Evolutionary conservation across 768 basidiomycete genomes (phyloP).

Genomic region (Cantharellus anzutake): DNA sequence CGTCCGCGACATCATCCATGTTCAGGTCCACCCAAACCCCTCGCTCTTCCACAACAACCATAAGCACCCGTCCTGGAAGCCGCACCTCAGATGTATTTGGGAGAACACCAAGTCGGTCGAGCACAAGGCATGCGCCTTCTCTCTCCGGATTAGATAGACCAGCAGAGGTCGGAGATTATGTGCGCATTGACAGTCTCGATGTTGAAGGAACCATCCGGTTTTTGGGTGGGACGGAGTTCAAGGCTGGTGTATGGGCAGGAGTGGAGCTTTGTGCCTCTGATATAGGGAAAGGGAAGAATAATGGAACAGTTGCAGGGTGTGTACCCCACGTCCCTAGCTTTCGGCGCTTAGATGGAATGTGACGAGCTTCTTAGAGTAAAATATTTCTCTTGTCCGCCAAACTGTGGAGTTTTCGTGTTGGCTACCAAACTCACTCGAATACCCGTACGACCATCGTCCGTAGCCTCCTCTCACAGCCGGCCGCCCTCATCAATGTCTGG

Average conservation of each 20-base stretch:
- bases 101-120: conserved; percentile 22
- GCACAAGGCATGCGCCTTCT: not conserved
- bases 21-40: conserved; percentile 1
- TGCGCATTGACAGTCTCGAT: conserved; percentile 73
- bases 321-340: conserved; percentile 17
- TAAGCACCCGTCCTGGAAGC: conserved; percentile 31
- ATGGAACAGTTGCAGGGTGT: conserved; percentile 78
- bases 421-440: conserved; percentile 62
- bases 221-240: conserved; percentile 74
- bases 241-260: conserved; percentile 82
- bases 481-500: conserved; percentile 22
- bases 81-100: conserved; percentile 43
- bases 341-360: not conserved
- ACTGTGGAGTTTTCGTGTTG: conserved; percentile 84
- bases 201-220: conserved; percentile 71
- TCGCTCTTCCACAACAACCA: conserved; percentile 15
- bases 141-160: not conserved
- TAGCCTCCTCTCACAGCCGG: conserved; percentile 47
- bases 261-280: conserved; percentile 79
- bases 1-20: conserved; percentile 2
- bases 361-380: conserved; percentile 30
- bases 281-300: conserved; percentile 84
- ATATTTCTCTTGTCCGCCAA: conserved; percentile 72
- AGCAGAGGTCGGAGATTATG: conserved; percentile 51
- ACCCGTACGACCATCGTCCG: conserved; percentile 63